phyloP scores from a whole-genome alignment of 352 stramenopile species.

The Phytophthora multivora region DNA sequence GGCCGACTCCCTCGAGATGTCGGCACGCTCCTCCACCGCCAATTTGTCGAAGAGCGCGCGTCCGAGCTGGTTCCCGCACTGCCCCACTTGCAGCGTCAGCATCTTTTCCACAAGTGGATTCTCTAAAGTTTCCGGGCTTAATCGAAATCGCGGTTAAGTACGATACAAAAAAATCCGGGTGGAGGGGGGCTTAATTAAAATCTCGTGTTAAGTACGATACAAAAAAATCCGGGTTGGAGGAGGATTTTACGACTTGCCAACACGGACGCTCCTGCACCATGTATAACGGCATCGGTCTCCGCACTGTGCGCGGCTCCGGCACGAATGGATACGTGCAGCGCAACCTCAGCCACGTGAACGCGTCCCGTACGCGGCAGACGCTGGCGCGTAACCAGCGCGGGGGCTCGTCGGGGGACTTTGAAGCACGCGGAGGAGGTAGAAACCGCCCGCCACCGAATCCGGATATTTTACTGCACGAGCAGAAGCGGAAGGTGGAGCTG shows the following conservation, averaged over 20 bases:
- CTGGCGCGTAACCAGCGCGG: constrained; percentile 51
- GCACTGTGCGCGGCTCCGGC: constrained; percentile 82
- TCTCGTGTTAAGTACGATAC: constrained; percentile 6
- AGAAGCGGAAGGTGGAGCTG: constrained; percentile 82
- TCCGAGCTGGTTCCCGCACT: constrained; percentile 82
- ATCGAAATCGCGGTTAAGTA: constrained; percentile 1
- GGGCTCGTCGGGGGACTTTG: constrained; percentile 15
- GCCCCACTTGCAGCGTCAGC: constrained; percentile 75
- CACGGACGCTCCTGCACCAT: constrained; percentile 31
- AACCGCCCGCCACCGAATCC: constrained; percentile 52
- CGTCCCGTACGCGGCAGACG: constrained; percentile 67
- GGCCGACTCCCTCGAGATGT: constrained; percentile 1
- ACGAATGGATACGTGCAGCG: constrained; percentile 91
- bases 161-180: background rate
- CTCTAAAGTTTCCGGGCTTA: background rate
- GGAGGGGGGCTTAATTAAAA: background rate
- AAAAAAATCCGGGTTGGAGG: constrained; percentile 3
- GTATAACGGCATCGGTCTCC: constrained; percentile 91
- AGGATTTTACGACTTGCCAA: constrained; percentile 1
- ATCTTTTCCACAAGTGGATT: constrained; percentile 35
- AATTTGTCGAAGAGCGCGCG: constrained; percentile 67
- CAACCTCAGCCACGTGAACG: constrained; percentile 83
- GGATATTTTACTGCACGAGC: constrained; percentile 83
- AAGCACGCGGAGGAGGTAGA: constrained; percentile 17
- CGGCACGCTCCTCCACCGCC: constrained; percentile 34